Percentiles rank a stretch among this genome's conserved stretches.
These are phyloP conservation scores for Tylopilus sp. DNA, from an alignment of 768 basidiomycete species.

Conservation along the genomic window DNA sequence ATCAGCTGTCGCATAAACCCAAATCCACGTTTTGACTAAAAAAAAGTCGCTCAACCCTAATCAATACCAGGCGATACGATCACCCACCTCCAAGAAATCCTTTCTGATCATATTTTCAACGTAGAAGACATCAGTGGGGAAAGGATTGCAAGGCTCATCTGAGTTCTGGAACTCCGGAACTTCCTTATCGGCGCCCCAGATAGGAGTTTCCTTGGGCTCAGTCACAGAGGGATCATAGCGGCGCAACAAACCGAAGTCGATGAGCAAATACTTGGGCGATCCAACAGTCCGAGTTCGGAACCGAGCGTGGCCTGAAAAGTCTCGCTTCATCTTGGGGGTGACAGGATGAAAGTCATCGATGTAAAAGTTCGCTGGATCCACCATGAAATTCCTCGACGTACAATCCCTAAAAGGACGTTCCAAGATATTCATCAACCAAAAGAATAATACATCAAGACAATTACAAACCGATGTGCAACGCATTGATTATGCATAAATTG, in stretches of 20 bases:
- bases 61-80: too few species aligned
- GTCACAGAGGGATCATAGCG: not conserved
- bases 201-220: not conserved
- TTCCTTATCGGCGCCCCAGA: not conserved
- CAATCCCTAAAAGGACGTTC: too few species aligned
- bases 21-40: not conserved
- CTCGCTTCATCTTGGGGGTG: not conserved
- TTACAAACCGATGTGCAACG: not conserved
- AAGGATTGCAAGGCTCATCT: not conserved
- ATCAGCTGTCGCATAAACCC: slow-evolving; percentile 34
- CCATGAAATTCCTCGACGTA: not conserved
- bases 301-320: not conserved
- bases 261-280: not conserved
- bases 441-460: not conserved
- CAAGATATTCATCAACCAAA: too few species aligned
- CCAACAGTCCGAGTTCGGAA: not conserved
- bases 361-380: not conserved
- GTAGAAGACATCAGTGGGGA: not conserved
- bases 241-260: not conserved
- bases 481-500: not conserved
- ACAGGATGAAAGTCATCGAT: not conserved
- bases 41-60: too few species aligned
- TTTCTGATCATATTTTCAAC: not conserved
- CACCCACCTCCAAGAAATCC: not conserved
- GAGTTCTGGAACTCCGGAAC: not conserved